These are phyloP conservation scores for Xerocomus tenax DNA, from an alignment of 1,284 basidiomycete genomes.

Conservation along the genomic window DNA sequence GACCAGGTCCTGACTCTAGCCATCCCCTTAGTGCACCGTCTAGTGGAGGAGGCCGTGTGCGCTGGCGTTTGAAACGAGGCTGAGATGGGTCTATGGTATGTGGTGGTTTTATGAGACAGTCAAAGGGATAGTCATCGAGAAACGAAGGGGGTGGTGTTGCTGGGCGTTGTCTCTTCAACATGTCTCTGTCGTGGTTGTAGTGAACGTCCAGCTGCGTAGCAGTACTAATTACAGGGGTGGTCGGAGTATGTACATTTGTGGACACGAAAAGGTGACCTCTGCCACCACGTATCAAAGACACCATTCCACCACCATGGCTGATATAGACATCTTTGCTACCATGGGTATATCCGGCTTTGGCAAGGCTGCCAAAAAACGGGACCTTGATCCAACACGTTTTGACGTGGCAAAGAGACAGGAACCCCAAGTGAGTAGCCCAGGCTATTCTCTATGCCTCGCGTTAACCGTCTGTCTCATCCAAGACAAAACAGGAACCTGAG, in stretches of 20 bases:
- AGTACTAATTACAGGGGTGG: conserved; percentile 11
- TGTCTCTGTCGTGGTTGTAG: conserved; percentile 25
- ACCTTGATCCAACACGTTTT: conserved; percentile 62
- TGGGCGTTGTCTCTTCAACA: conserved; percentile 63
- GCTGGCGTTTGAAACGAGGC: conserved; percentile 37
- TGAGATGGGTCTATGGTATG: conserved; percentile 20
- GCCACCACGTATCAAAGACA: conserved; percentile 12
- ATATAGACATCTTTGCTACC: conserved; percentile 61
- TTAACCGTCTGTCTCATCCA: conserved; percentile 13
- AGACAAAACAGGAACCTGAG: conserved; percentile 12
- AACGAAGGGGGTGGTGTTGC: conserved; percentile 42
- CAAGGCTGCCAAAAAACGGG: conserved; percentile 54
- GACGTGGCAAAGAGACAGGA: conserved; percentile 64
- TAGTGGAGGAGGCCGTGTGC: conserved; percentile 40
- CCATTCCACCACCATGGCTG: conserved; percentile 37
- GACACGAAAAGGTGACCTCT: conserved; percentile 13
- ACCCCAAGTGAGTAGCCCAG: conserved; percentile 28
- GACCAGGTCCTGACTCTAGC: conserved; percentile 25
- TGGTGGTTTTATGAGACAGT: conserved; percentile 21
- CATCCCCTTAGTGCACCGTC: conserved; percentile 41
- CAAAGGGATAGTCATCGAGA: conserved; percentile 32
- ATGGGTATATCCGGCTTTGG: conserved; percentile 79
- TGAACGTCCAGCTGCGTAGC: neutral
- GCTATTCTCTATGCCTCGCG: conserved; percentile 18
- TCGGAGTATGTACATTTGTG: conserved; percentile 15